These are phyloP conservation scores for Rhizopus stolonifer DNA, from an alignment of 371 early-diverging fungal species.

Conservation along the genomic window DNA sequence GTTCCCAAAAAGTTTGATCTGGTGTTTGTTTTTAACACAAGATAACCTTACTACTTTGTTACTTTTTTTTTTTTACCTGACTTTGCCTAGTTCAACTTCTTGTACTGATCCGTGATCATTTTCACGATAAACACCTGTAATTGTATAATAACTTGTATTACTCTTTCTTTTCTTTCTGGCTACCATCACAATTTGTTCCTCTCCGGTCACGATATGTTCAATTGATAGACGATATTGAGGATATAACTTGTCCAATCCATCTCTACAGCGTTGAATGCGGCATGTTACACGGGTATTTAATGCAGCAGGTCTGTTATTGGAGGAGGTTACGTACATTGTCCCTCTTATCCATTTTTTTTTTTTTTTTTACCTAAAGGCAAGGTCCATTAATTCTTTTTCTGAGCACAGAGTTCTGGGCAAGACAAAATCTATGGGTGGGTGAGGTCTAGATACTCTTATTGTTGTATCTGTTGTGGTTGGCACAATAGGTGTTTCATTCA, in stretches of 20 bases:
- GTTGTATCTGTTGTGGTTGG: slow-evolving; percentile 26
- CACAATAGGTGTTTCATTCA: slow-evolving; percentile 9
- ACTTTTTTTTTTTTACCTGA: slow-evolving; percentile 35
- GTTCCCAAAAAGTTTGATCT: slow-evolving; percentile 89
- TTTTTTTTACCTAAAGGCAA: slow-evolving; percentile 37
- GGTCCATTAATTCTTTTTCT: slow-evolving; percentile 31
- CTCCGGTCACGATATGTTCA: slow-evolving; percentile 60
- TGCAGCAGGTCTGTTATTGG: slow-evolving; percentile 64
- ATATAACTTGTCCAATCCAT: slow-evolving; percentile 67
- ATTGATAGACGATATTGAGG: slow-evolving; percentile 75
- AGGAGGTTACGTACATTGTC: neutral
- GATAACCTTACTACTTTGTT: slow-evolving; percentile 7
- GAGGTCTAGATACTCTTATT: slow-evolving; percentile 41
- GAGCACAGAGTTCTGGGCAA: slow-evolving; percentile 26
- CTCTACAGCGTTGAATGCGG: slow-evolving; percentile 70
- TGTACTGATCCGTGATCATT: slow-evolving; percentile 18
- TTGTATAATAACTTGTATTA: slow-evolving; percentile 72
- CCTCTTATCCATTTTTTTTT: neutral
- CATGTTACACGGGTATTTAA: slow-evolving; percentile 75
- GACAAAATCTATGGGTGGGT: slow-evolving; percentile 37
- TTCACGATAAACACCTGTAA: slow-evolving; percentile 46
- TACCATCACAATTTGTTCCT: slow-evolving; percentile 54
- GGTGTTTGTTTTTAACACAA: no score
- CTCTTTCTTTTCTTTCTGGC: slow-evolving; percentile 74
- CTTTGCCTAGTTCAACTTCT: slow-evolving; percentile 57